Percentiles rank a stretch among this genome's conserved stretches.
Evolutionary conservation across 2,329 filamentous ascomycete species (phyloP).

Genomic region (Aspergillus latus): DNA sequence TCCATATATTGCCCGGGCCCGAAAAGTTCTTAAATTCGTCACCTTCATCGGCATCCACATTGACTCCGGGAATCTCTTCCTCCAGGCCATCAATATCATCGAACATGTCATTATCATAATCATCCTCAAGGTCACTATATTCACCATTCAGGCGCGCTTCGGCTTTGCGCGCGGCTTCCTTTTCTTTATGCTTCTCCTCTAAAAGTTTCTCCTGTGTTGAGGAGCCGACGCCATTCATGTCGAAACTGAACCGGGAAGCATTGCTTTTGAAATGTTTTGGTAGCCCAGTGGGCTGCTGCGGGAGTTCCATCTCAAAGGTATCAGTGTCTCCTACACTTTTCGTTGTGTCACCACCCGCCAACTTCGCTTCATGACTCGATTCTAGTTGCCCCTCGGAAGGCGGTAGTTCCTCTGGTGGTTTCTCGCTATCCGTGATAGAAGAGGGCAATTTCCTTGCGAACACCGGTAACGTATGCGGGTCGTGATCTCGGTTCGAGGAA

Average conservation of each 20-base stretch:
- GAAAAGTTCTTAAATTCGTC: slow-evolving; percentile 36
- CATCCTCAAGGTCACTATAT: slow-evolving; percentile 45
- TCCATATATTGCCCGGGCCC: slow-evolving; percentile 23
- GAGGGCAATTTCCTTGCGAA: slow-evolving; percentile 47
- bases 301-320: slow-evolving; percentile 32
- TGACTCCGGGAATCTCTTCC: slow-evolving; percentile 50
- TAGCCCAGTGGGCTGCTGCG: slow-evolving; percentile 34
- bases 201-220: slow-evolving; percentile 61
- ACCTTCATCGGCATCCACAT: slow-evolving; percentile 45
- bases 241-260: slow-evolving; percentile 65
- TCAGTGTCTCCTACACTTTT: slow-evolving; percentile 26
- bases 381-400: neutral
- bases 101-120: slow-evolving; percentile 46
- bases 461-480: slow-evolving; percentile 38
- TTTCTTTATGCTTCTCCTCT: slow-evolving; percentile 62
- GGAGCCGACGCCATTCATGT: slow-evolving; percentile 59
- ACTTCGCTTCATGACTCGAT: slow-evolving; percentile 9
- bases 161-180: slow-evolving; percentile 47
- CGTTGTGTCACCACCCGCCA: slow-evolving; percentile 9
- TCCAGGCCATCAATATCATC: slow-evolving; percentile 47
- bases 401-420: slow-evolving; percentile 10
- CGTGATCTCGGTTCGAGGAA: slow-evolving; percentile 27
- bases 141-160: slow-evolving; percentile 30
- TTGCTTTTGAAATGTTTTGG: slow-evolving; percentile 55
- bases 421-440: slow-evolving; percentile 29